Conservation (phyloP, 768 basidiomycete species). For the Leccinum barrowsii region DNA sequence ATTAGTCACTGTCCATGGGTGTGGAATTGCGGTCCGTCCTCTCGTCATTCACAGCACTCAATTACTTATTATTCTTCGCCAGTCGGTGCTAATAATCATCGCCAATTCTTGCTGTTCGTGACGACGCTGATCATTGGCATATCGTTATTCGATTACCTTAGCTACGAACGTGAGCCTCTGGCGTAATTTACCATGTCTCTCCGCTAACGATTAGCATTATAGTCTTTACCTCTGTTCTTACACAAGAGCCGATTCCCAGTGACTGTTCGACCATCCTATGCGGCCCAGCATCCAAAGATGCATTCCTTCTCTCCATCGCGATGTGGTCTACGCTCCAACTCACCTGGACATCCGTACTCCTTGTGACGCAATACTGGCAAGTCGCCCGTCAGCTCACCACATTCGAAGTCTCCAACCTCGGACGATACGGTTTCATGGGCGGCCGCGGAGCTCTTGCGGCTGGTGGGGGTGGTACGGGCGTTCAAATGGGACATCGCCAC, state of each 20-base stretch:
- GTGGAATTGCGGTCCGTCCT: constrained; percentile 87
- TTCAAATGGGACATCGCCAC: constrained; percentile 82
- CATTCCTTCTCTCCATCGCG: constrained; percentile 81
- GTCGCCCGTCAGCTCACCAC: constrained; percentile 94
- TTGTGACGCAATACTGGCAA: constrained; percentile 88
- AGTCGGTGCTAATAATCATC: constrained; percentile 93
- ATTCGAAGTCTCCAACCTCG: constrained; percentile 91
- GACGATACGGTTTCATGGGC: constrained; percentile 96
- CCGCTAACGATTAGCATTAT: not conserved
- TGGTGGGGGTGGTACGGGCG: constrained; percentile 39
- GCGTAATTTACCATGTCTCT: not conserved
- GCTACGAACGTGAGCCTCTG: constrained; percentile 66
- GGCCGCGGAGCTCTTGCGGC: constrained; percentile 74
- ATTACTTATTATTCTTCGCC: constrained; percentile 7
- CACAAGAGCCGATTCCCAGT: not conserved
- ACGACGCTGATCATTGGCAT: constrained; percentile 81
- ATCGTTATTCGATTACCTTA: constrained; percentile 75
- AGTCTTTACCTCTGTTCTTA: constrained; percentile 54
- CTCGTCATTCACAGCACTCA: not conserved
- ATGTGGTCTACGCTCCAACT: constrained; percentile 91
- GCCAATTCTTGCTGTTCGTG: constrained; percentile 95
- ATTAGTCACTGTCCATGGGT: constrained; percentile 96
- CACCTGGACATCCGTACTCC: constrained; percentile 88
- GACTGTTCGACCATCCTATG: constrained; percentile 51
- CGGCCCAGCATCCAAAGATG: constrained; percentile 62